Percentiles rank a stretch among this genome's conserved stretches.
Conservation (phyloP, 805 yeast species). For the Scheffersomyces ergatensis region DNA sequence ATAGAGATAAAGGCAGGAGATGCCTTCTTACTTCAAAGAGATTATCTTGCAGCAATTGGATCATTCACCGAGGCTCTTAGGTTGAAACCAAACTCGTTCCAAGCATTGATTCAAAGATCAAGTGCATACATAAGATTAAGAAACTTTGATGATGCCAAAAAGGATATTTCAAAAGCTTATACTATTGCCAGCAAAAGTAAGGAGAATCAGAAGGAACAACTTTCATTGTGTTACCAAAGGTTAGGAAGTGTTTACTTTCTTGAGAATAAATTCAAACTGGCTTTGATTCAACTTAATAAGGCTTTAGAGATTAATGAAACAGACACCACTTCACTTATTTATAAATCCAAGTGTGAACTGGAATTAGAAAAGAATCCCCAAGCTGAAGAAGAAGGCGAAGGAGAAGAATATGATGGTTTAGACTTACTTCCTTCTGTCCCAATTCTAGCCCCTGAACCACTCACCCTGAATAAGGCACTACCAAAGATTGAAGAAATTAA, state of each 20-base stretch:
- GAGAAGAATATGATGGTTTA: slow-evolving; percentile 2
- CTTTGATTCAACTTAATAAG: slow-evolving; percentile 39
- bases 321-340: slow-evolving; percentile 48
- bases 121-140: slow-evolving; percentile 46
- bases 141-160: slow-evolving; percentile 47
- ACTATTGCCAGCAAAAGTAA: slow-evolving; percentile 40
- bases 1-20: slow-evolving; percentile 42
- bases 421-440: background rate
- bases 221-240: slow-evolving; percentile 48
- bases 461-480: slow-evolving; percentile 2
- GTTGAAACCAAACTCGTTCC: slow-evolving; percentile 44
- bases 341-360: slow-evolving; percentile 40
- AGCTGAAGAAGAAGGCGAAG: slow-evolving; percentile 8
- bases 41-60: slow-evolving; percentile 44
- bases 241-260: slow-evolving; percentile 46
- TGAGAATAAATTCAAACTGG: slow-evolving; percentile 37
- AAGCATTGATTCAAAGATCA: slow-evolving; percentile 48
- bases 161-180: slow-evolving; percentile 45
- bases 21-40: slow-evolving; percentile 21
- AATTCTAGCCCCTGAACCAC: too few species aligned
- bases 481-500: background rate
- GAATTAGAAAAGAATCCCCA: slow-evolving; percentile 26
- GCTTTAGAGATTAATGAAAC: slow-evolving; percentile 42
- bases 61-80: slow-evolving; percentile 37
- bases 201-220: slow-evolving; percentile 44